Evolutionary conservation across 805 yeast genomes (phyloP).

Genomic region (Candida ortonii): DNA sequence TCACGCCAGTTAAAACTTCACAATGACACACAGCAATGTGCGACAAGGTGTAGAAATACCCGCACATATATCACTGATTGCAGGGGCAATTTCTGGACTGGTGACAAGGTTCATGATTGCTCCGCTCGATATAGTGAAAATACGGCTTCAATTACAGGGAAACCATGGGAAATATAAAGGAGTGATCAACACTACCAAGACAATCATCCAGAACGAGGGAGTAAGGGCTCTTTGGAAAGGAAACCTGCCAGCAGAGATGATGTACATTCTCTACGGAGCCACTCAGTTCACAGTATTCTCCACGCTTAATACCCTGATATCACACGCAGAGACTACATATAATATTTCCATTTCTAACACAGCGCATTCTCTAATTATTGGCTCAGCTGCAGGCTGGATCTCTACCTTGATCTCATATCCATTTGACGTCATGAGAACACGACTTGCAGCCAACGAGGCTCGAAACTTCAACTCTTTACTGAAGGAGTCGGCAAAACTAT

Average conservation of each 20-base stretch:
- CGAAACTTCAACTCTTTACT: constrained; percentile 34
- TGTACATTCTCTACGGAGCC: constrained; percentile 85
- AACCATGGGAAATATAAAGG: constrained; percentile 33
- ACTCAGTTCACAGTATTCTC: constrained; percentile 77
- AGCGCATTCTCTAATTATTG: constrained; percentile 54
- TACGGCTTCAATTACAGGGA: constrained; percentile 64
- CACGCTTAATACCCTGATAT: constrained; percentile 44
- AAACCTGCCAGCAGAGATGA: constrained; percentile 83
- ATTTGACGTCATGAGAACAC: constrained; percentile 82
- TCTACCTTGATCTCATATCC: constrained; percentile 83
- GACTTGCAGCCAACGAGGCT: constrained; percentile 65
- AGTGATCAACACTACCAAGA: constrained; percentile 35
- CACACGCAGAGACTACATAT: constrained; percentile 26
- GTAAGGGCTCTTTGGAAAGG: constrained; percentile 89
- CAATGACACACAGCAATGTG: constrained; percentile 21
- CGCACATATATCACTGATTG: constrained; percentile 51
- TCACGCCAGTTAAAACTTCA: no score
- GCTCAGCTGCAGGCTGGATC: constrained; percentile 71
- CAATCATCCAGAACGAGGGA: constrained; percentile 54
- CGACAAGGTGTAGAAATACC: constrained; percentile 50
- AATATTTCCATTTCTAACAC: constrained; percentile 32
- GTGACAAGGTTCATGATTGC: constrained; percentile 54
- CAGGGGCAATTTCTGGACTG: constrained; percentile 73
- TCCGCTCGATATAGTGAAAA: constrained; percentile 77
- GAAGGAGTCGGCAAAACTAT: constrained; percentile 35